A percentile compares a stretch with the other conserved stretches of the same genome.
Evolutionary conservation across 129 eudicot genomes (phyloP).

Genomic region (Chrysanthemum seticuspe): DNA sequence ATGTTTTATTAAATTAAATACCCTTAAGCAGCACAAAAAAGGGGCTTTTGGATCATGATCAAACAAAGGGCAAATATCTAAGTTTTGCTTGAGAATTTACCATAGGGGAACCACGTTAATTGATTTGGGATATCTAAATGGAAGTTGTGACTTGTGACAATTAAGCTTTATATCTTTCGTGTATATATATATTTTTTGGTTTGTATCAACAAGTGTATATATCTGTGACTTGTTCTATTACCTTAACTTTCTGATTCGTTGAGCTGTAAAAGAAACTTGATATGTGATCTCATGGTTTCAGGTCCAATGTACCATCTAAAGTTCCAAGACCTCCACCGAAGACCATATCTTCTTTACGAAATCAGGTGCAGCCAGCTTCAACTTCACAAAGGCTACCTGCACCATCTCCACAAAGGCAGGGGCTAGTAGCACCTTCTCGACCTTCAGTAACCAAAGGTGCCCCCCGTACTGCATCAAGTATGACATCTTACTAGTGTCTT

Average conservation of each 20-base stretch:
- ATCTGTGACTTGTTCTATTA: no score
- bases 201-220: no score
- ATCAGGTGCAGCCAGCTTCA: conserved; percentile 42
- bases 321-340: conserved; percentile 61
- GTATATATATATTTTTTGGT: no score
- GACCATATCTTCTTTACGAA: conserved; percentile 45
- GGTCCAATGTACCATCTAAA: conserved; percentile 47
- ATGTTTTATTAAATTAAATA: no score
- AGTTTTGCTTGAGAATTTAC: no score
- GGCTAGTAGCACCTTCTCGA: conserved; percentile 51
- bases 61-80: no score
- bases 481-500: conserved; percentile 10
- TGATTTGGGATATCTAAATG: no score
- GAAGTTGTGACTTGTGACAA: no score
- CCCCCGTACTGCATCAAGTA: conserved; percentile 55
- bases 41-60: no score
- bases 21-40: no score
- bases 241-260: background rate
- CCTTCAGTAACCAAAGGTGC: conserved; percentile 46
- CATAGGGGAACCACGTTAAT: no score
- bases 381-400: conserved; percentile 41
- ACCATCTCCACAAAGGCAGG: conserved; percentile 50
- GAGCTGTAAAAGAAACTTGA: background rate
- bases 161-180: no score
- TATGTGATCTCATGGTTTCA: conserved; percentile 30